Base-by-base conservation (phyloP, 352 stramenopile species). In the Thraustochytrium striatum region DNA sequence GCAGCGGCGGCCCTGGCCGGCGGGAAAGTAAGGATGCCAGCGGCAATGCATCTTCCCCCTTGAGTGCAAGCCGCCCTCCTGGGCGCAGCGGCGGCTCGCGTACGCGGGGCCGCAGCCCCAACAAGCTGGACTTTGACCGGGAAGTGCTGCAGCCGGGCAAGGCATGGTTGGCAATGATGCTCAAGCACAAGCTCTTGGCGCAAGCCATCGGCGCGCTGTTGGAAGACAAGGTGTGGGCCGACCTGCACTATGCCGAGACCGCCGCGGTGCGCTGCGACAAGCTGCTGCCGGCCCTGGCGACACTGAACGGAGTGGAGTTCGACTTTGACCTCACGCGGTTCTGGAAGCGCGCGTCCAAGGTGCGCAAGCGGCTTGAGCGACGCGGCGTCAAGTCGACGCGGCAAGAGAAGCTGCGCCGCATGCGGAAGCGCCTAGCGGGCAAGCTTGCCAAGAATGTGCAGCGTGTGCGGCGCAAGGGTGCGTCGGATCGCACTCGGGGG, bases 111-210 rank as follows among this genome's bases (percentile, higher is more conserved):
- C 16, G n/a, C 25, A 70, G 61, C 8, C 38, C 61, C 5, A 52
- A n/a, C 16, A 57, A 52, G 61, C 21, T 41, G 0, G 61, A 0
- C 25, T 70, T 41, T n/a, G 30, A 28, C 19, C 61, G 52, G 11
- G 65, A 61, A 0, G 61, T 75, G 9, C 28, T 75, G 2, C 28
- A 30, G 21, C 65, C 65, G 5, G 65, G 65, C 3, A 30, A 38
- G 11, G 65, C 65, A 9, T 75, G 65, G 65, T 38, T 75, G 25
- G 65, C 65, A 16, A 75, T 75, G 65, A 75, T 75, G 65, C 65
- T 75, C 32, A 75, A 75, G 47, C 65, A 75, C 52, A 75, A 75
- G 44, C 65, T 75, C 9, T 28, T 75, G 3, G 65, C 65, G n/a
- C 41, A 75, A 19, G 50, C 41, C n/a, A 28, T 75, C 3, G 41